phyloP scores from a whole-genome alignment of 2,329 filamentous ascomycete genomes.

The Cordyceps tenuipes region DNA sequence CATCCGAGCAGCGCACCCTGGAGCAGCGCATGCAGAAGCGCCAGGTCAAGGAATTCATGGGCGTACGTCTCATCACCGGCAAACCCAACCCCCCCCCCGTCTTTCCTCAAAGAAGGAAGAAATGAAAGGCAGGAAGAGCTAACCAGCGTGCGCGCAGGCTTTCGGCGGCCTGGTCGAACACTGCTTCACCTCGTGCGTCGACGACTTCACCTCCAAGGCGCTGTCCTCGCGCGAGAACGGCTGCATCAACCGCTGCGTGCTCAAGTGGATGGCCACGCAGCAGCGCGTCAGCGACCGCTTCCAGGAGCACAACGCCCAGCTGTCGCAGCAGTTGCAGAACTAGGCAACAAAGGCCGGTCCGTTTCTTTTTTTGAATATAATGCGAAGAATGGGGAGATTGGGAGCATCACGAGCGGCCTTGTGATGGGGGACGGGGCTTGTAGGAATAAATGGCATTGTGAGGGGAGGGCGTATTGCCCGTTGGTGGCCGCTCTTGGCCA shows the following conservation, averaged over 20 bases:
- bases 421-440: background rate
- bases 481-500: no score
- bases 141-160: conserved; percentile 20
- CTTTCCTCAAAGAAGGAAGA: background rate
- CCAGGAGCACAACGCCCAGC: conserved; percentile 60
- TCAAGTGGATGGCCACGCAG: conserved; percentile 89
- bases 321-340: conserved; percentile 42
- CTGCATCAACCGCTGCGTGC: conserved; percentile 89
- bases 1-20: conserved; percentile 83
- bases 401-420: background rate
- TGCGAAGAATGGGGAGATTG: no score
- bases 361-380: background rate
- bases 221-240: conserved; percentile 80
- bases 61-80: conserved; percentile 48
- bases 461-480: no score
- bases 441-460: background rate
- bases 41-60: conserved; percentile 99
- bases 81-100: no score
- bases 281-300: conserved; percentile 89
- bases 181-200: conserved; percentile 96
- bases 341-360: conserved; percentile 19
- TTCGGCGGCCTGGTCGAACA: conserved; percentile 52
- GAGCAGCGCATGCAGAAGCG: conserved; percentile 92
- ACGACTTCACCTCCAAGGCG: conserved; percentile 97
- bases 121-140: background rate